phyloP scores from a whole-genome alignment of 2,329 filamentous ascomycete species.

The Dryadomyces quercus-mongolicae region DNA sequence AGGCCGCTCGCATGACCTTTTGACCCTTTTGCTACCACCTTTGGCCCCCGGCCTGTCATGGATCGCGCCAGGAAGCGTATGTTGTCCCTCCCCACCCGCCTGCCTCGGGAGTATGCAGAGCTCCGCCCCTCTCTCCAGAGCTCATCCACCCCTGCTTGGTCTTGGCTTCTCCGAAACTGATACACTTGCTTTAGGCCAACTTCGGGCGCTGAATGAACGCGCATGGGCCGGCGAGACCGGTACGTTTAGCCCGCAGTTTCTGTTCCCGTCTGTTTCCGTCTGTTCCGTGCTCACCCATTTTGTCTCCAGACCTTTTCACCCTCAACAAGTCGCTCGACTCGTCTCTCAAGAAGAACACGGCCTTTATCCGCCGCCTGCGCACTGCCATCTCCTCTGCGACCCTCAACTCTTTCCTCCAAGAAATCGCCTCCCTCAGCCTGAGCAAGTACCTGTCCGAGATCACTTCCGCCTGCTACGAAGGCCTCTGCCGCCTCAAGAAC shows the following conservation, averaged over 20 bases:
- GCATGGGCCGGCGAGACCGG: constrained; percentile 85
- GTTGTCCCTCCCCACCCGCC: constrained; percentile 14
- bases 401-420: constrained; percentile 73
- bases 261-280: not conserved
- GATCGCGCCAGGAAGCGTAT: constrained; percentile 54
- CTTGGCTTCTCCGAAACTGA: not conserved
- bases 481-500: constrained; percentile 80
- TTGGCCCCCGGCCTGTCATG: constrained; percentile 33
- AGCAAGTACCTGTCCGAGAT: constrained; percentile 97
- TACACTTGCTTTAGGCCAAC: constrained; percentile 51
- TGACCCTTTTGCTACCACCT: not conserved
- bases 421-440: constrained; percentile 80
- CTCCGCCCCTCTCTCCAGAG: not conserved
- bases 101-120: not conserved
- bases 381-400: constrained; percentile 75
- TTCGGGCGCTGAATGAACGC: constrained; percentile 76
- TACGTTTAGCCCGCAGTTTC: constrained; percentile 24
- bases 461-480: constrained; percentile 90
- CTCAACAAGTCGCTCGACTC: constrained; percentile 78
- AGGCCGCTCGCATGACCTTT: constrained; percentile 9
- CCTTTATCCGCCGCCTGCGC: constrained; percentile 91
- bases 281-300: constrained; percentile 6
- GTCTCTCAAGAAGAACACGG: constrained; percentile 94
- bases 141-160: not conserved
- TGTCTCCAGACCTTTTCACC: constrained; percentile 57